These are phyloP conservation scores for Morella rubra DNA, from an alignment of 306 rosid species.

Conservation along the genomic window DNA sequence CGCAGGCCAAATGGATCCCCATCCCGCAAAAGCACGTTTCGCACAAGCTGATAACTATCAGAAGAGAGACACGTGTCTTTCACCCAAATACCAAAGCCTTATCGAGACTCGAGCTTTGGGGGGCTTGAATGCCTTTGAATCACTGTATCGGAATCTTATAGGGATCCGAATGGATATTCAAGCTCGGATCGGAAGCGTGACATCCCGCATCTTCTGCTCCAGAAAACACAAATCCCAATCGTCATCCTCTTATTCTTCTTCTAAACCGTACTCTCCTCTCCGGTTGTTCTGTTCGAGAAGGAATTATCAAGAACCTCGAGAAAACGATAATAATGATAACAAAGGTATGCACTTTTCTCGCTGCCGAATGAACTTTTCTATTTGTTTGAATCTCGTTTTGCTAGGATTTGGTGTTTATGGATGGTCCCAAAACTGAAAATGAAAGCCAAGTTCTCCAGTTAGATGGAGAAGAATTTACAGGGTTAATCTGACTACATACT, in stretches of 20 bases:
- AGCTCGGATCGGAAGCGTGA: constrained; percentile 40
- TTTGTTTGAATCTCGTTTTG: too few relatives aligned
- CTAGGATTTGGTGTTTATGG: too few relatives aligned
- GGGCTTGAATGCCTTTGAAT: neutral
- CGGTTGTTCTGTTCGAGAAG: constrained; percentile 47
- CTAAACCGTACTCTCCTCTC: constrained; percentile 19
- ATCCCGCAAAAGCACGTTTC: neutral
- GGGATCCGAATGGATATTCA: constrained; percentile 54
- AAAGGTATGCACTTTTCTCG: constrained; percentile 30
- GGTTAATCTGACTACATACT: too few relatives aligned
- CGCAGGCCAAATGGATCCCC: neutral
- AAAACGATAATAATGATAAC: constrained; percentile 34
- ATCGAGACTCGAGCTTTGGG: neutral
- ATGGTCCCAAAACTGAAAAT: too few relatives aligned
- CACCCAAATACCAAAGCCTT: neutral
- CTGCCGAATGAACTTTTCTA: too few relatives aligned
- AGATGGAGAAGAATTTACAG: too few relatives aligned
- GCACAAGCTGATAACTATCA: constrained; percentile 30
- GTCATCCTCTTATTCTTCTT: constrained; percentile 26
- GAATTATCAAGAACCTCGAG: constrained; percentile 43
- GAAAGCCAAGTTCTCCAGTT: too few relatives aligned
- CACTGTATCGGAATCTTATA: constrained; percentile 16
- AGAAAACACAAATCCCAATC: constrained; percentile 22
- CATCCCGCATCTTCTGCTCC: constrained; percentile 39
- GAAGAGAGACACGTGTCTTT: constrained; percentile 24